Conservation (phyloP, 495 filamentous ascomycete genomes). For the Peziza echinospora region DNA sequence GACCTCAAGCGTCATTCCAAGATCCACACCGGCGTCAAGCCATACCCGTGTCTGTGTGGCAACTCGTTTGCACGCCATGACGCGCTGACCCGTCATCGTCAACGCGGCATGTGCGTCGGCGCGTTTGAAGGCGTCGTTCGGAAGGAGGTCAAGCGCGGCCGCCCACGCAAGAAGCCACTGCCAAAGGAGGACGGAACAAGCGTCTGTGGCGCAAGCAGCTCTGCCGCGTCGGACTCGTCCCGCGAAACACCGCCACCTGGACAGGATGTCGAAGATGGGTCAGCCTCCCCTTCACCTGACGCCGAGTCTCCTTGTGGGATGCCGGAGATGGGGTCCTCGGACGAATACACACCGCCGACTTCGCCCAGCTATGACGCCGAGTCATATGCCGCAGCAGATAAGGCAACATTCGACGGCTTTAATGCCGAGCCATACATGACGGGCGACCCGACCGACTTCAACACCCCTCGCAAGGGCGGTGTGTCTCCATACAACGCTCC, state of each 20-base stretch:
- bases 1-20: conserved; percentile 93
- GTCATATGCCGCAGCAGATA: background rate
- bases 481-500: conserved; percentile 6
- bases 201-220: background rate
- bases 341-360: background rate
- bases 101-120: conserved; percentile 85
- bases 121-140: conserved; percentile 67
- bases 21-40: conserved; percentile 84
- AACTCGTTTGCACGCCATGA: conserved; percentile 84
- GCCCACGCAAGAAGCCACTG: conserved; percentile 36
- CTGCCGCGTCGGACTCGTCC: background rate
- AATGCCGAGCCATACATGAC: background rate
- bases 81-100: conserved; percentile 78
- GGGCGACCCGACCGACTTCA: background rate
- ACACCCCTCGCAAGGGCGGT: conserved; percentile 3
- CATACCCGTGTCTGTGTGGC: conserved; percentile 75
- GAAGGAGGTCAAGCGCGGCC: conserved; percentile 43
- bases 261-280: background rate
- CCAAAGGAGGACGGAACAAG: conserved; percentile 44
- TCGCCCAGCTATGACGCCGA: background rate
- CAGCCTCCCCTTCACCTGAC: background rate
- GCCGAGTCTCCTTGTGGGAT: background rate
- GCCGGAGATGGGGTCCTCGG: background rate
- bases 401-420: conserved; percentile 1
- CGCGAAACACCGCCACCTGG: background rate